Evolutionary conservation across 2,329 filamentous ascomycete species (phyloP), one percentile per base, ranked within the genome.

Genomic region (Dactylellina haptotyla): DNA sequence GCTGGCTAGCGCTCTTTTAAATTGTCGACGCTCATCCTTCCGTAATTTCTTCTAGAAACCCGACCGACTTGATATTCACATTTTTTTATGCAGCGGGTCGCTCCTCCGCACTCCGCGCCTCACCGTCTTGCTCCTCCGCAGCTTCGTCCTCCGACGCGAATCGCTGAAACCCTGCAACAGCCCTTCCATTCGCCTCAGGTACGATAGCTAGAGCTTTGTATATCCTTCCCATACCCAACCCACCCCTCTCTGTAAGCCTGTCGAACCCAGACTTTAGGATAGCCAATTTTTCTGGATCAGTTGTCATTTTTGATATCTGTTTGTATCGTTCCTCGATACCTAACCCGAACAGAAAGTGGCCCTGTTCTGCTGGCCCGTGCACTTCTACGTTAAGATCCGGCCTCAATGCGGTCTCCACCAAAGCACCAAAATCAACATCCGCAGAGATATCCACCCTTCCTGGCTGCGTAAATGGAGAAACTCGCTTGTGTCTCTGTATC

Each of bases 201-300:
- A 98, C 80, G 77, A 99, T 92, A 10, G 93, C 91, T 85, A 99
- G 85, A 23, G 88, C 93, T 82, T 98, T 97, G 81, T 99, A 99
- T 20, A 97, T 83, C 82, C 89, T 93, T 0, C 95, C 95, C 95
- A 99, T 99, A 0, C 93, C 94, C 57, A 87, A 88, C 1, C 88
- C 90, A 0, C 91, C 89, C 43, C 88, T 85, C 80, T 97, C 93
- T n/a, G 97, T 87, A 57, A 99, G 83, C 74, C 95, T 85, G 82
- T 87, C 89, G 87, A 92, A 96, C 2, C 75, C 89, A 75, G 84
- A 86, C 76, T 92, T 88, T 30, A 97, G 84, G 57, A 87, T 87
- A 76, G 83, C 84, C 28, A 82, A 86, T 75, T 84, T 84, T 71
- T 86, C 83, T 37, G 84, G 82, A 76, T 80, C 43, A 3, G 81